phyloP scores from a whole-genome alignment of 495 filamentous ascomycete species.

The Penicillium riverlandense region DNA sequence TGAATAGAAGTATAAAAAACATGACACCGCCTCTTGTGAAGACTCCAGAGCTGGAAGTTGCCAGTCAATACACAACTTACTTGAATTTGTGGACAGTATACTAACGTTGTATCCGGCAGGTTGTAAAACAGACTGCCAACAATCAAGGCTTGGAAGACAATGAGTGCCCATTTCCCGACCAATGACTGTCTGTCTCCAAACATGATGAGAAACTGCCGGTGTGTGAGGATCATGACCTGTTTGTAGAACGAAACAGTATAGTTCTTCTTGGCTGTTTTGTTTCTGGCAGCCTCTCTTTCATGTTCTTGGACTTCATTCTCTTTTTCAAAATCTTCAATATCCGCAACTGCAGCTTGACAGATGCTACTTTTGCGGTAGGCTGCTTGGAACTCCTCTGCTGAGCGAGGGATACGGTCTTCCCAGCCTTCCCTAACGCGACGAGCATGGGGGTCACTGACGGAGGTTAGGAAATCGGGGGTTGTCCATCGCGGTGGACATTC shows the following conservation, averaged over 20 bases:
- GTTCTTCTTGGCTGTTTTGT: conserved; percentile 70
- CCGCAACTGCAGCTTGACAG: conserved; percentile 23
- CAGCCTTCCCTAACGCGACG: conserved; percentile 63
- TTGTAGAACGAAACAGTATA: conserved; percentile 75
- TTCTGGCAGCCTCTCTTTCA: conserved; percentile 60
- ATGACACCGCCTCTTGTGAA: conserved; percentile 73
- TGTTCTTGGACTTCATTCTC: conserved; percentile 38
- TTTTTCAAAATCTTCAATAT: conserved; percentile 45
- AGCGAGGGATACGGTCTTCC: conserved; percentile 55
- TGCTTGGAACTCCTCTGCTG: conserved; percentile 49
- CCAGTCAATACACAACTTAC: conserved; percentile 62
- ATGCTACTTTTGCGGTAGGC: conserved; percentile 44
- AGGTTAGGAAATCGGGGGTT: conserved; percentile 79
- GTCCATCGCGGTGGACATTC: conserved; percentile 70
- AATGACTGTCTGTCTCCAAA: conserved; percentile 58
- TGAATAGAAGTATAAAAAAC: conserved; percentile 71
- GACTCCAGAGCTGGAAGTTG: conserved; percentile 57
- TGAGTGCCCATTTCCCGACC: conserved; percentile 44
- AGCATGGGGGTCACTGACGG: conserved; percentile 64
- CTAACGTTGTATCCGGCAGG: conserved; percentile 53
- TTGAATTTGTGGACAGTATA: no score
- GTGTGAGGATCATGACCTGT: conserved; percentile 76
- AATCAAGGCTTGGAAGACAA: conserved; percentile 66
- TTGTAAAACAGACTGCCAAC: conserved; percentile 59
- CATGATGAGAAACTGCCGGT: conserved; percentile 76